phyloP scores from a whole-genome alignment of 441 rosid species.

The Breynia disticha region DNA sequence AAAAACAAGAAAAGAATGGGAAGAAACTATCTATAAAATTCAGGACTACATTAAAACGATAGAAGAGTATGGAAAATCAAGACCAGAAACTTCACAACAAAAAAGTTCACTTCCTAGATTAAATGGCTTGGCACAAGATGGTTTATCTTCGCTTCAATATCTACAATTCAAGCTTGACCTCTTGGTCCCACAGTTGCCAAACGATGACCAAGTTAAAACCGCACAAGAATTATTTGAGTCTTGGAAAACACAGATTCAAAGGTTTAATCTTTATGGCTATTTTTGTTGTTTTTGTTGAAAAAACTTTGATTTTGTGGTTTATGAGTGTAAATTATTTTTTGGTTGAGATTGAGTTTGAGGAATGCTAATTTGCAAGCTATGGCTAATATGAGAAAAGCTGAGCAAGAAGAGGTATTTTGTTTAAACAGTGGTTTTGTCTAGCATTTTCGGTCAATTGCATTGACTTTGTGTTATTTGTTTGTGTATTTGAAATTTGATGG shows the following conservation, averaged over 20 bases:
- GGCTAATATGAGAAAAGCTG: constrained; percentile 77
- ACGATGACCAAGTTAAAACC: constrained; percentile 49
- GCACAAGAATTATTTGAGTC: constrained; percentile 50
- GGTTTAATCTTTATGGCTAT: constrained; percentile 18
- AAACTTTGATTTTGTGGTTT: not conserved
- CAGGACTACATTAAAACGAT: constrained; percentile 47
- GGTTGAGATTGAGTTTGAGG: constrained; percentile 61
- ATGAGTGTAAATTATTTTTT: too few species aligned
- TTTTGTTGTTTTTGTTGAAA: not conserved
- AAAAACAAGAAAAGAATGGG: constrained; percentile 84
- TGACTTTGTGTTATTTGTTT: not conserved
- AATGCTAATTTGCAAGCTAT: constrained; percentile 89
- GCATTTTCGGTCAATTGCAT: not conserved
- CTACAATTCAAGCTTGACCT: constrained; percentile 74
- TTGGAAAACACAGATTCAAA: constrained; percentile 52
- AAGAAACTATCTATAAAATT: constrained; percentile 43
- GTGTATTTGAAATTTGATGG: constrained; percentile 2
- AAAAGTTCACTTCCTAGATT: constrained; percentile 59
- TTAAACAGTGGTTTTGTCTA: not conserved
- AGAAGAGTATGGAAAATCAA: constrained; percentile 45
- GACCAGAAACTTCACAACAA: constrained; percentile 17
- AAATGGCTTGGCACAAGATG: constrained; percentile 79
- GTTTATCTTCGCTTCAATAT: constrained; percentile 64
- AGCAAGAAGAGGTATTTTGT: constrained; percentile 58
- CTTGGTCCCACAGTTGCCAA: constrained; percentile 74